Base-by-base conservation (phyloP, 129 eudicot species). In the Helianthus tuberosus region DNA sequence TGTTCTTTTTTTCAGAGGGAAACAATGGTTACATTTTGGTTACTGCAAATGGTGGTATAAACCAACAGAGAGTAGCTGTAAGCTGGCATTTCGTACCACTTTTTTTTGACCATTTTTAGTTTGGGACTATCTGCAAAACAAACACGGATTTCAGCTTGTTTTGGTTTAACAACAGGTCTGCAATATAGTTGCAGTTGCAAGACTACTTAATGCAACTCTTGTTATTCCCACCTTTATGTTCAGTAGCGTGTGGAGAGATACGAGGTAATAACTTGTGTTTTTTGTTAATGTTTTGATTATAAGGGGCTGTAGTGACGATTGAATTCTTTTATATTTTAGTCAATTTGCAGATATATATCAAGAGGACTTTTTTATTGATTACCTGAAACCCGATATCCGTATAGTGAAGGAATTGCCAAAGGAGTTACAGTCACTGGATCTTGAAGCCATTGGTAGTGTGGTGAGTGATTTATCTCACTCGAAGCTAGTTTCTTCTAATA, bases 61-160 rank as follows among this genome's bases (percentile, higher is more conserved):
- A 95, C 80, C 99, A 95, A 86, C 97, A 95, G 82, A 92, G 99
- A 78, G 99, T 95, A 58, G 99, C 99, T 88, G 99, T 95, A 89
- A 88, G 96, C 83, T 79, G 59, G 54, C 51, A 52, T 51, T 62
- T 77, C 73, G 46, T 51, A 58, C 73, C 58, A 9, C 59, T 36
- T 39, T 25, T 44, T 59, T 11, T 58, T 25, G 3, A 27, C 36
- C 4, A 9, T 16, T 25, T 25, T 27, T 9, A 3, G 4, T 59
- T 4, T 20, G 5, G n/a, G 23, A 43, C 12, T 16, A 64, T 77
- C 41, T 49, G 71, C 72, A 78, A 39, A 39, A 65, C 72, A 78
- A 39, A 39, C 36, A 32, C 5, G 11, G 6, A 3, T 54, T 63
- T 65, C 16, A 13, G 38, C 57, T 47, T 32, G 11, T 66, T 71